These are phyloP conservation scores for Erysiphe pulchra DNA, from an alignment of 2,329 filamentous ascomycete species.

Conservation along the genomic window DNA sequence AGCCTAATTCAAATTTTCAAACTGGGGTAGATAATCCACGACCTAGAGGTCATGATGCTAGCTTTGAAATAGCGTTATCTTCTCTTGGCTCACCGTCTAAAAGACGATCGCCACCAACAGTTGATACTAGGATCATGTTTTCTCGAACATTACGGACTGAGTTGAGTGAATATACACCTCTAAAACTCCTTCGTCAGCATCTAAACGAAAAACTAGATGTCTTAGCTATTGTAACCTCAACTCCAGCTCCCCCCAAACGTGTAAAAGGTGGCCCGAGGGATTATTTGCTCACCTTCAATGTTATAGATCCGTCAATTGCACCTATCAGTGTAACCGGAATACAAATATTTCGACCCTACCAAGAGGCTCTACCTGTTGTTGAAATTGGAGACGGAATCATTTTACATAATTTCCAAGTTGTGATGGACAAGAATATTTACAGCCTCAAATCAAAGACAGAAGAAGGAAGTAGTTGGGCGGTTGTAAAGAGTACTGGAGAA, in stretches of 20 bases:
- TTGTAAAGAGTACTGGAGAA: constrained; percentile 22
- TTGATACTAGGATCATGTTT: constrained; percentile 8
- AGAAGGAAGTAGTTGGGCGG: constrained; percentile 32
- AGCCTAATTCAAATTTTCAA: background rate
- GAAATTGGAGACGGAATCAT: constrained; percentile 30
- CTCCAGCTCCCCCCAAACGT: constrained; percentile 23
- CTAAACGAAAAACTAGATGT: constrained; percentile 25
- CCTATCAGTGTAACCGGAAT: constrained; percentile 25
- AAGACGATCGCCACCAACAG: constrained; percentile 3
- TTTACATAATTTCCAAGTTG: constrained; percentile 24
- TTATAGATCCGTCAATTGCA: constrained; percentile 28
- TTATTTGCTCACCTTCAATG: constrained; percentile 30
- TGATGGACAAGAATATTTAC: constrained; percentile 15
- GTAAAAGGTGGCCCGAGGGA: constrained; percentile 31
- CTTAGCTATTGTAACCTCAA: constrained; percentile 26
- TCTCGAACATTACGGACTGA: constrained; percentile 12
- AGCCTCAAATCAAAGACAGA: constrained; percentile 24
- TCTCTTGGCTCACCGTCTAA: constrained; percentile 9
- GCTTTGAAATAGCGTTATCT: constrained; percentile 10
- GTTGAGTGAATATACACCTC: constrained; percentile 25
- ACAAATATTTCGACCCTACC: constrained; percentile 31
- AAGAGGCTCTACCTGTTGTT: constrained; percentile 27
- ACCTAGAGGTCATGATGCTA: constrained; percentile 11
- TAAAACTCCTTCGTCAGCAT: constrained; percentile 25
- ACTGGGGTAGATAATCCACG: background rate